Conservation (phyloP, 140 eudicot species). For the Stevia rebaudiana region DNA sequence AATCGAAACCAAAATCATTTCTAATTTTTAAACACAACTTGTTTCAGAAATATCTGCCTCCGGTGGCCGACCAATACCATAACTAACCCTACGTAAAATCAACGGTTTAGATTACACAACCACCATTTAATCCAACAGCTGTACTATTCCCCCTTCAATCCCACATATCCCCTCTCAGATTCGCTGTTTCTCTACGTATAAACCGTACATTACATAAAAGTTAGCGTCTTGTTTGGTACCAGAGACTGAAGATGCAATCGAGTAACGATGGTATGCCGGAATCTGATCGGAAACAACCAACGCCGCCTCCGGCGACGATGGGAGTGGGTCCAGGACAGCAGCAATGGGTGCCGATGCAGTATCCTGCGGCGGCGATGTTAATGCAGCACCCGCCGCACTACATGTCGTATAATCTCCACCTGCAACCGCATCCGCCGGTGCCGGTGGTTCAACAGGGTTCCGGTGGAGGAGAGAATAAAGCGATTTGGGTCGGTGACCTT, state of each 20-base stretch:
- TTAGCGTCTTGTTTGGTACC: slow-evolving; percentile 21
- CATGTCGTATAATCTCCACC: slow-evolving; percentile 52
- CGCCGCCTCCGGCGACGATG: slow-evolving; percentile 18
- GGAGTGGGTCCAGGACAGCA: slow-evolving; percentile 41
- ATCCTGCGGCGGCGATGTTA: slow-evolving; percentile 74
- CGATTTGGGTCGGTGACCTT: slow-evolving; percentile 91
- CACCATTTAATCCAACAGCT: slow-evolving; percentile 46
- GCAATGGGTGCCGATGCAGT: slow-evolving; percentile 82
- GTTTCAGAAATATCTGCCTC: slow-evolving; percentile 15
- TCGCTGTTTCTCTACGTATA: slow-evolving; percentile 26
- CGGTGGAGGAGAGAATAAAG: slow-evolving; percentile 55
- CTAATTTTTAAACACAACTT: neutral
- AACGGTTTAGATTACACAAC: slow-evolving; percentile 27
- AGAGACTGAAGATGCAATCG: slow-evolving; percentile 33
- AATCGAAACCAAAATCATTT: neutral
- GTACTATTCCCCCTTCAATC: slow-evolving; percentile 30
- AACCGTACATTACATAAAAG: neutral
- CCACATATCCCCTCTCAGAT: slow-evolving; percentile 31
- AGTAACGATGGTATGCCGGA: slow-evolving; percentile 13
- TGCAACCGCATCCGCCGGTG: slow-evolving; percentile 30
- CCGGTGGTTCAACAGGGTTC: slow-evolving; percentile 24
- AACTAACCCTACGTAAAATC: slow-evolving; percentile 24
- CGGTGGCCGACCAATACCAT: slow-evolving; percentile 37
- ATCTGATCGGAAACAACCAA: too few relatives aligned
- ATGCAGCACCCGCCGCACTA: slow-evolving; percentile 78